Base-by-base conservation (phyloP, 1,284 basidiomycete species). In the Trichosporon ovoides region DNA sequence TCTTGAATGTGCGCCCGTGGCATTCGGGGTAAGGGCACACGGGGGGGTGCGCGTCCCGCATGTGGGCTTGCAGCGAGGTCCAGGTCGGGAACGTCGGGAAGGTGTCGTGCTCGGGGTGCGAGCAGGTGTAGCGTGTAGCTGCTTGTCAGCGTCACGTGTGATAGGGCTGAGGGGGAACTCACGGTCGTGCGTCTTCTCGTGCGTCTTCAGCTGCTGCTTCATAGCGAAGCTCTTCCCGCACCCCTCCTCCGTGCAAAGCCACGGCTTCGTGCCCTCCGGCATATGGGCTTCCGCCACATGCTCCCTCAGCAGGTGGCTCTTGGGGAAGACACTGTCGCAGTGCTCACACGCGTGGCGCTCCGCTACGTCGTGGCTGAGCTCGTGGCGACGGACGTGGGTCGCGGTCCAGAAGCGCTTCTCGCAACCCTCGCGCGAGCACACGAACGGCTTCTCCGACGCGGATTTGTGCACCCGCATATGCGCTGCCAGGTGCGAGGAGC, bases 321-420 rank as follows among this genome's bases (percentile, higher is more conserved):
- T 95, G 31, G 83, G 67, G 74, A 94, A 96, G 1, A 81, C 76
- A 53, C 82, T 81, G 10, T 77, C 66, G 69, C 92, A 97, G 7
- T 85, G 80, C 4, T 79, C 68, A 68, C 91, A 93, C 87, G 89
- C 59, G 60, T 77, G 76, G 2, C 65, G 66, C 60, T 72, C 68
- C 37, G 71, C 70, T 31, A 63, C 48, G 49, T 75, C 73, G 63
- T 82, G 81, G 6, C 72, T 80, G 20, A 84, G 82, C 57, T 82
- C 73, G 72, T 98, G 94, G 12, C 83, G 82, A 22, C 81, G 84
- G 11, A 95, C 81, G 66, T 96, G 92, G 57, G 94, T 90, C 3
- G 83, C 73, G 0, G 93, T 97, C 94, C 93, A 97, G 73, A 97
- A 97, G 5, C 84, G 81, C 75, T 92, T 94, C 13, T 71, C 80